These are phyloP conservation scores for Rhizopogon hawkerae DNA, from an alignment of 1,284 basidiomycete genomes.

Conservation along the genomic window DNA sequence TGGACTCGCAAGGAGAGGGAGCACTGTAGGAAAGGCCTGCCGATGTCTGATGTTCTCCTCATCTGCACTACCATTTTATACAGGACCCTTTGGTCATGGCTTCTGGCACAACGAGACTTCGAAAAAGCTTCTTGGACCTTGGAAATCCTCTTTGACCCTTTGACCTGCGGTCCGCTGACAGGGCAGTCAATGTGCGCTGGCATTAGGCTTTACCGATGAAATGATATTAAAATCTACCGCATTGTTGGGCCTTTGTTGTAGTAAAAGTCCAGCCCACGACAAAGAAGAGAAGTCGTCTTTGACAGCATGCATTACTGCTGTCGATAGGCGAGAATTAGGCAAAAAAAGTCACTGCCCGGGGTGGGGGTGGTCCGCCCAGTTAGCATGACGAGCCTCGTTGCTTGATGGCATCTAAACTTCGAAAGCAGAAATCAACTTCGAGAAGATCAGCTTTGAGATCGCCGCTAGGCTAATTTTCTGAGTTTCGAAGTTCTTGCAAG, in stretches of 20 bases:
- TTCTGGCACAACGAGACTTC: conserved; percentile 10
- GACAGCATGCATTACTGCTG: conserved; percentile 9
- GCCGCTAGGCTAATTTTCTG: conserved; percentile 20
- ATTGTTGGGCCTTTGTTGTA: conserved; percentile 22
- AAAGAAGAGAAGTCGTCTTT: conserved; percentile 18
- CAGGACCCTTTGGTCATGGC: conserved; percentile 12
- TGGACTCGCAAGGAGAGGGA: background rate
- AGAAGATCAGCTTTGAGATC: conserved; percentile 25
- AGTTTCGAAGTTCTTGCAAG: conserved; percentile 9
- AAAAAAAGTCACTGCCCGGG: conserved; percentile 12
- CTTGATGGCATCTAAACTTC: conserved; percentile 11
- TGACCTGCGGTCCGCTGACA: conserved; percentile 12
- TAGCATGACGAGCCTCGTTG: conserved; percentile 14
- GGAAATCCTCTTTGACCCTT: conserved; percentile 13
- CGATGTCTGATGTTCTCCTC: conserved; percentile 3
- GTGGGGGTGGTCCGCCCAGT: conserved; percentile 1
- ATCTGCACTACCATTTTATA: conserved; percentile 20
- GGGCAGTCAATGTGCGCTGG: conserved; percentile 12
- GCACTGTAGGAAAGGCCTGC: background rate
- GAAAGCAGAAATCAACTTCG: conserved; percentile 3
- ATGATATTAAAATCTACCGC: conserved; percentile 17
- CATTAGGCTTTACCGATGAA: conserved; percentile 17
- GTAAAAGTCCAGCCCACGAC: conserved; percentile 19
- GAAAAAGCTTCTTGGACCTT: conserved; percentile 3
- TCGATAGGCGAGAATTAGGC: conserved; percentile 8